phyloP scores from a whole-genome alignment of 768 basidiomycete genomes.

The Leccinum barrowsii region DNA sequence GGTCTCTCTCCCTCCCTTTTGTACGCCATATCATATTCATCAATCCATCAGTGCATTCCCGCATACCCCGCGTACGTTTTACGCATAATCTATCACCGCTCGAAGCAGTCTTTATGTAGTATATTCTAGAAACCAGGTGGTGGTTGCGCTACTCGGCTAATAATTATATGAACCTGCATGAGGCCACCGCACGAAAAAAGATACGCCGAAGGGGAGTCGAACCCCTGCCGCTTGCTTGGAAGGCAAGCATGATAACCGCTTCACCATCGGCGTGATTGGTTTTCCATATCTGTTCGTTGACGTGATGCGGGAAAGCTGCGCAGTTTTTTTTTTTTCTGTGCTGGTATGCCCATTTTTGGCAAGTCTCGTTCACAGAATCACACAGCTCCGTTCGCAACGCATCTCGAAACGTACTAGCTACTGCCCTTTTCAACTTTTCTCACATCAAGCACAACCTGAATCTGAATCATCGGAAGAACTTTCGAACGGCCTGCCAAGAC shows the following conservation, averaged over 20 bases:
- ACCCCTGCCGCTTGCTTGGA: conserved; percentile 77
- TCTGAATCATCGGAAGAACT: neutral
- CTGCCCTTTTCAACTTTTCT: conserved; percentile 8
- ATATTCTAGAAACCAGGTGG: neutral
- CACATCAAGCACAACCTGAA: neutral
- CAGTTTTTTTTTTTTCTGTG: neutral
- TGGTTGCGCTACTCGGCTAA: too few relatives aligned
- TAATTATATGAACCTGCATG: neutral
- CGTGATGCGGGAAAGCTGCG: neutral
- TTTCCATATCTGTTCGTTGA: neutral
- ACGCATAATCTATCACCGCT: conserved; percentile 3
- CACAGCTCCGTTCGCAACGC: conserved; percentile 21
- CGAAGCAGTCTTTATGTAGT: conserved; percentile 8
- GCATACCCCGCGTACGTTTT: neutral
- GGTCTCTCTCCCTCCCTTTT: neutral
- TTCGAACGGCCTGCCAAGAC: neutral
- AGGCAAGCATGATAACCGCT: conserved; percentile 93
- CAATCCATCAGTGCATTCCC: neutral
- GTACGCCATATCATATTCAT: conserved; percentile 2
- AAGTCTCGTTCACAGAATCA: neutral
- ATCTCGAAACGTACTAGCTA: conserved; percentile 9
- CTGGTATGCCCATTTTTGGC: neutral
- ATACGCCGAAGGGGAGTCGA: conserved; percentile 67
- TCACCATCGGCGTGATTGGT: conserved; percentile 61
- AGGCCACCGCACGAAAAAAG: neutral